These are phyloP conservation scores for Solanum acaule DNA, from an alignment of 257 asterid species.

Conservation along the genomic window DNA sequence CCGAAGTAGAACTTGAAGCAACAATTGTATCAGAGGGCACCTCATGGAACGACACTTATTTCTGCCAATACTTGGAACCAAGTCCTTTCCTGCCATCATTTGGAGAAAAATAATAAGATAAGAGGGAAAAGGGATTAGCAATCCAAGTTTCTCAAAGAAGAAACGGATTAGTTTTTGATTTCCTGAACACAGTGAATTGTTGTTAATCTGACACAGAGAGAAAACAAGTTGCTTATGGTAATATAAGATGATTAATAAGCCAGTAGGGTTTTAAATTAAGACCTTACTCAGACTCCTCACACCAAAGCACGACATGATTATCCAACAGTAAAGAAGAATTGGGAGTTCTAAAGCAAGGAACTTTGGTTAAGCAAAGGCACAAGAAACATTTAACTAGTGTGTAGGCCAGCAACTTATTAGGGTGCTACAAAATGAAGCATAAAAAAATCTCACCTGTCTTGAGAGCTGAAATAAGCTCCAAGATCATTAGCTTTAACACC, in stretches of 20 bases:
- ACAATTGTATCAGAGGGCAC: slow-evolving; percentile 67
- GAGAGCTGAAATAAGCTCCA: slow-evolving; percentile 66
- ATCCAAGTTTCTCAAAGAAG: neutral
- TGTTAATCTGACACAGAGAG: neutral
- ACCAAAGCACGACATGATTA: neutral
- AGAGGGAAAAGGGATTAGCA: neutral
- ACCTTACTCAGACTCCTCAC: neutral
- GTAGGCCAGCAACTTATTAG: neutral
- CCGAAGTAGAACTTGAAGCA: slow-evolving; percentile 80
- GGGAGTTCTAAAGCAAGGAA: neutral
- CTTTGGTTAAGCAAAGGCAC: neutral
- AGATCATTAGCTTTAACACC: slow-evolving; percentile 67
- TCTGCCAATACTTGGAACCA: slow-evolving; percentile 34
- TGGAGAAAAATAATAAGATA: neutral
- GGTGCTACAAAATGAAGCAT: neutral
- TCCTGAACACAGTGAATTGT: neutral
- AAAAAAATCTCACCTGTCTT: slow-evolving; percentile 48
- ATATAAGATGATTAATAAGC: too few species aligned
- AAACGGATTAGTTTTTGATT: neutral
- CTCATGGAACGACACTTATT: slow-evolving; percentile 66
- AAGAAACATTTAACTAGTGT: neutral
- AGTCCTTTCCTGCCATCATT: slow-evolving; percentile 50
- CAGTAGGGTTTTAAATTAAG: neutral
- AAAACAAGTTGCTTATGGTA: neutral
- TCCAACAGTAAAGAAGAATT: neutral